These are phyloP conservation scores for Cucurbita maxima DNA, from an alignment of 306 rosid species.

Conservation along the genomic window DNA sequence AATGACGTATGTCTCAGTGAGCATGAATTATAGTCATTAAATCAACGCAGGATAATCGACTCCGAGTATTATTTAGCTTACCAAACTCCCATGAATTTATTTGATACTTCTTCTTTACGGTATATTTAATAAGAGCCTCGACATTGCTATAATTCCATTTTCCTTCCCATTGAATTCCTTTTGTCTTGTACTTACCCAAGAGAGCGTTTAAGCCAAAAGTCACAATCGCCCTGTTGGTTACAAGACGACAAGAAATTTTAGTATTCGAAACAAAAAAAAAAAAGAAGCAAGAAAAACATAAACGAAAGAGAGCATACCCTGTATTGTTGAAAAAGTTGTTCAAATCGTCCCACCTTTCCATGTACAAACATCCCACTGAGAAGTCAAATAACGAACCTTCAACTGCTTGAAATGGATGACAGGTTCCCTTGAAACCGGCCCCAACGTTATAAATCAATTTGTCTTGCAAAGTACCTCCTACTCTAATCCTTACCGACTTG, in stretches of 20 bases:
- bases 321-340: too few species aligned
- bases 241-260: too few species aligned
- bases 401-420: constrained; percentile 48
- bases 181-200: constrained; percentile 34
- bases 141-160: constrained; percentile 10
- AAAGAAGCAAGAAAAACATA: too few species aligned
- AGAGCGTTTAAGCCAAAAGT: constrained; percentile 86
- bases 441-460: constrained; percentile 14
- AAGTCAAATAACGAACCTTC: constrained; percentile 57
- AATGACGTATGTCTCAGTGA: constrained; percentile 28
- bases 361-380: constrained; percentile 54
- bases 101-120: constrained; percentile 43
- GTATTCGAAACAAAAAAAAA: too few species aligned
- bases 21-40: not conserved
- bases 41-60: not conserved
- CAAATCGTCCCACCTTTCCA: too few species aligned
- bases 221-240: constrained; percentile 29
- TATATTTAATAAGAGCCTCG: constrained; percentile 40
- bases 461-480: too few species aligned
- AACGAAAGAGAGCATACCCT: too few species aligned
- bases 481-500: constrained; percentile 12
- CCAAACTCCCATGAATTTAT: constrained; percentile 89
- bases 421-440: constrained; percentile 31
- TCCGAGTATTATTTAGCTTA: not conserved
- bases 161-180: constrained; percentile 45